Evolutionary conservation across 2,329 filamentous ascomycete species (phyloP).

Genomic region (Cordyceps pruinosa): DNA sequence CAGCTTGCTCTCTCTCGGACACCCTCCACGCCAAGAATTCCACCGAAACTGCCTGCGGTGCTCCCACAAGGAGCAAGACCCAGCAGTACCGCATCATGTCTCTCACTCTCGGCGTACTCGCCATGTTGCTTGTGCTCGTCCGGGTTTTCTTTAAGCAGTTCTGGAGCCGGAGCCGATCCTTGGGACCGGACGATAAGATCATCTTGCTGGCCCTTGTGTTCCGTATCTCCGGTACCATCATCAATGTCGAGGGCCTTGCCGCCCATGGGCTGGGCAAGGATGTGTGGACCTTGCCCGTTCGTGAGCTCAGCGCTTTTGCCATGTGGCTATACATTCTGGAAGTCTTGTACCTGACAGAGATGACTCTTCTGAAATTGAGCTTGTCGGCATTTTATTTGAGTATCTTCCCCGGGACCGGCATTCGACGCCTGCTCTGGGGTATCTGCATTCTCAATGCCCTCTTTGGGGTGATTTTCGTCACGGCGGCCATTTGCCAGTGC

Average conservation of each 20-base stretch:
- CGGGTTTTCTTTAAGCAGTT: conserved; percentile 34
- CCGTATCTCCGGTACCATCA: conserved; percentile 24
- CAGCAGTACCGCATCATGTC: conserved; percentile 28
- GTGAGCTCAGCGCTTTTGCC: conserved; percentile 36
- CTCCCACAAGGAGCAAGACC: conserved; percentile 24
- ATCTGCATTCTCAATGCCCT: conserved; percentile 33
- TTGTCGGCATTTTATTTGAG: conserved; percentile 49
- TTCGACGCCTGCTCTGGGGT: conserved; percentile 35
- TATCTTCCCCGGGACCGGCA: conserved; percentile 38
- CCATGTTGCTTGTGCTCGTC: conserved; percentile 33
- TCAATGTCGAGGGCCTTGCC: conserved; percentile 26
- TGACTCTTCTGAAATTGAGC: conserved; percentile 42
- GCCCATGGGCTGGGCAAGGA: conserved; percentile 42
- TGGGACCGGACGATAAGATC: conserved; percentile 34
- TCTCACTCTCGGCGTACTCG: conserved; percentile 27
- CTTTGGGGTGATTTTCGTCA: conserved; percentile 35
- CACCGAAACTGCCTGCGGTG: conserved; percentile 23
- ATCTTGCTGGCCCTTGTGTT: conserved; percentile 23
- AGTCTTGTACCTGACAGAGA: conserved; percentile 38
- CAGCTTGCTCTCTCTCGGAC: not conserved
- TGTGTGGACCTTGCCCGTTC: conserved; percentile 40
- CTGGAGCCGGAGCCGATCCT: conserved; percentile 23
- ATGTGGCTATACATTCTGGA: conserved; percentile 37
- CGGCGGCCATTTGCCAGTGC: conserved; percentile 44
- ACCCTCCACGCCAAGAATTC: conserved; percentile 14